These are phyloP conservation scores for Fusarium sp. DNA, from an alignment of 2,329 filamentous ascomycete genomes.

Conservation along the genomic window DNA sequence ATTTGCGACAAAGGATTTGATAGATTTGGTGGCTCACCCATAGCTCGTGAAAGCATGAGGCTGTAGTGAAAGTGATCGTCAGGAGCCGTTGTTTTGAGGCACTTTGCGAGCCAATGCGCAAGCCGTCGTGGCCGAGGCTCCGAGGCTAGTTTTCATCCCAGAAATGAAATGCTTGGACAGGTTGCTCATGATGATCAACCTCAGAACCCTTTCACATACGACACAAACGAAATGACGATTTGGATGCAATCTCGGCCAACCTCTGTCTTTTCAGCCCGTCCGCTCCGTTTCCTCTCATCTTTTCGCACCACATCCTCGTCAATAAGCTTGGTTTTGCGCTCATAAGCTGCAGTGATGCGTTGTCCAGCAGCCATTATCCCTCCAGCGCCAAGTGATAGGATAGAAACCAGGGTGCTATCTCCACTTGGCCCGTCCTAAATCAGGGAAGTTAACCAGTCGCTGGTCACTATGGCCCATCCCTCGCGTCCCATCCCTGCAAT, in stretches of 20 bases:
- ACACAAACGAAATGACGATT: constrained; percentile 37
- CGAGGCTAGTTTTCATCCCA: constrained; percentile 24
- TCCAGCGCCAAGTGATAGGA: constrained; percentile 59
- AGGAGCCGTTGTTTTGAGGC: constrained; percentile 29
- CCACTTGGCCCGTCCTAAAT: constrained; percentile 54
- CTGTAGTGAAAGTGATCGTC: constrained; percentile 31
- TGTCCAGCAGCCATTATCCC: constrained; percentile 60
- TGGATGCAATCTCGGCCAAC: constrained; percentile 44
- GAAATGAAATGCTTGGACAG: constrained; percentile 32
- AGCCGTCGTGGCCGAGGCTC: constrained; percentile 16
- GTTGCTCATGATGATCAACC: constrained; percentile 43
- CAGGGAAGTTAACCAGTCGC: constrained; percentile 56
- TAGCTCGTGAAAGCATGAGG: constrained; percentile 7
- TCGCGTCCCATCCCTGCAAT: constrained; percentile 51
- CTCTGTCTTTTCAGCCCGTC: constrained; percentile 28
- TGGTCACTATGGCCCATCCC: constrained; percentile 45
- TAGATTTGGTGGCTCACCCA: constrained; percentile 28
- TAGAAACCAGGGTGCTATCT: constrained; percentile 51
- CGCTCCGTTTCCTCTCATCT: constrained; percentile 22
- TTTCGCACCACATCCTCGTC: constrained; percentile 30
- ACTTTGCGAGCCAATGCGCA: constrained; percentile 30
- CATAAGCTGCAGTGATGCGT: constrained; percentile 57
- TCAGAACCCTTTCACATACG: constrained; percentile 23
- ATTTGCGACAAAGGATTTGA: background rate
- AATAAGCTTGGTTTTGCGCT: constrained; percentile 44